Evolutionary conservation across 1,139 yeast species (phyloP).

Genomic region (Kurtzmaniella quercitrusa): DNA sequence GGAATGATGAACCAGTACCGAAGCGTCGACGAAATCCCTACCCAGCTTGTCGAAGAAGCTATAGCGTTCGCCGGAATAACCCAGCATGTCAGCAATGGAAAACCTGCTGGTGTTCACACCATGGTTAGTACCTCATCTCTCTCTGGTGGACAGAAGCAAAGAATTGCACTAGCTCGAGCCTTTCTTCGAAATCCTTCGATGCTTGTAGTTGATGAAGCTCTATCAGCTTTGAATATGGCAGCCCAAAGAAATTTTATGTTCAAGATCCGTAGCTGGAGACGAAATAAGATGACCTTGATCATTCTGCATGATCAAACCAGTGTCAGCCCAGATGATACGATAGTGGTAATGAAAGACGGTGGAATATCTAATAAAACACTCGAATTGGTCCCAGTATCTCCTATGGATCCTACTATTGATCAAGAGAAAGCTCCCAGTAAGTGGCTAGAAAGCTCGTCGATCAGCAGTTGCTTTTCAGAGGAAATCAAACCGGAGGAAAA

Average conservation of each 20-base stretch:
- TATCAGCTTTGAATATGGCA: constrained; percentile 68
- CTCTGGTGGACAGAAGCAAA: constrained; percentile 93
- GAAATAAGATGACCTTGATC: constrained; percentile 67
- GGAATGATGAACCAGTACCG: constrained; percentile 26
- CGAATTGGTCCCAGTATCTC: too few species aligned
- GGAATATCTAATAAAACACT: constrained; percentile 29
- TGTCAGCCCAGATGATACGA: constrained; percentile 50
- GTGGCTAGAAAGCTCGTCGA: not conserved
- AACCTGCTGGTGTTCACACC: constrained; percentile 56
- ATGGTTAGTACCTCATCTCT: constrained; percentile 47
- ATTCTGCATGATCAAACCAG: constrained; percentile 73
- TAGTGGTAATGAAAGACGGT: constrained; percentile 60
- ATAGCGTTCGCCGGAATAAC: constrained; percentile 46
- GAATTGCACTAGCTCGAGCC: constrained; percentile 82
- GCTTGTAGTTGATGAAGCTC: constrained; percentile 77
- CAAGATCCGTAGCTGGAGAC: constrained; percentile 57
- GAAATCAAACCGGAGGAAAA: not conserved
- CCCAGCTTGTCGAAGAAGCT: constrained; percentile 37
- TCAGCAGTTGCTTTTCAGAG: not conserved
- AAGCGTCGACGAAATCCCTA: constrained; percentile 20
- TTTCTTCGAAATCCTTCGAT: constrained; percentile 66
- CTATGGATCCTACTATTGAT: too few species aligned
- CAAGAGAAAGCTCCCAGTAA: not conserved
- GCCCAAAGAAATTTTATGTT: constrained; percentile 43
- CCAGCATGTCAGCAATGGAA: constrained; percentile 36